phyloP scores from a whole-genome alignment of 257 asterid species.

The Solanum neorickii region DNA sequence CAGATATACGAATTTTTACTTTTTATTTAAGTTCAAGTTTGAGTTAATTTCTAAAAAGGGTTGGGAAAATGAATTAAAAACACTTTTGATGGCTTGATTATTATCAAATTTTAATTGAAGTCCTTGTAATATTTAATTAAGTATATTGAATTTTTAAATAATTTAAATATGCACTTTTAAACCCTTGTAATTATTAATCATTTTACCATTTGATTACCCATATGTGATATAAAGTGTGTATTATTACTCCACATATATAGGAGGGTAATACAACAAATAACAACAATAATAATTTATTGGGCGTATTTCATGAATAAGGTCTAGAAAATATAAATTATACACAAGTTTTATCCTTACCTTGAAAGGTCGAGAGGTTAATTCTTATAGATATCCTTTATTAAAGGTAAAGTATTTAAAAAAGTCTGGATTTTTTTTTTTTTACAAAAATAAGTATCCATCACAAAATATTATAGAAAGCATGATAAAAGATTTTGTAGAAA shows the following conservation, averaged over 20 bases:
- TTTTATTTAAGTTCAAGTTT: neutral
- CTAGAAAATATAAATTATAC: neutral
- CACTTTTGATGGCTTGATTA: neutral
- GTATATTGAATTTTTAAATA: neutral
- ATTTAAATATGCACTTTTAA: neutral
- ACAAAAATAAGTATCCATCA: neutral
- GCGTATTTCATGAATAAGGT: neutral
- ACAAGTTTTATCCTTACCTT: neutral
- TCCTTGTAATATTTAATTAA: neutral
- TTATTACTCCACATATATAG: neutral
- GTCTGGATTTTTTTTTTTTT: neutral
- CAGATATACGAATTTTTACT: neutral
- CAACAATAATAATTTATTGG: neutral
- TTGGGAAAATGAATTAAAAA: neutral
- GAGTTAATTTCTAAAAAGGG: neutral
- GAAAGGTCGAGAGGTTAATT: neutral
- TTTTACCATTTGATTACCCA: neutral
- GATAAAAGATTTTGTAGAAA: neutral
- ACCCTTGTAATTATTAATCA: neutral
- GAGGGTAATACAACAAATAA: neutral
- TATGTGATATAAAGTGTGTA: neutral
- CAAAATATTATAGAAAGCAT: neutral
- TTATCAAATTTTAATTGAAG: neutral
- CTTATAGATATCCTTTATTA: neutral
- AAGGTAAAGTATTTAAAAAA: neutral